Evolutionary conservation across 805 yeast genomes (phyloP), one percentile per base, ranked within the genome.

Genomic region (Maudiozyma serrabonitensis): DNA sequence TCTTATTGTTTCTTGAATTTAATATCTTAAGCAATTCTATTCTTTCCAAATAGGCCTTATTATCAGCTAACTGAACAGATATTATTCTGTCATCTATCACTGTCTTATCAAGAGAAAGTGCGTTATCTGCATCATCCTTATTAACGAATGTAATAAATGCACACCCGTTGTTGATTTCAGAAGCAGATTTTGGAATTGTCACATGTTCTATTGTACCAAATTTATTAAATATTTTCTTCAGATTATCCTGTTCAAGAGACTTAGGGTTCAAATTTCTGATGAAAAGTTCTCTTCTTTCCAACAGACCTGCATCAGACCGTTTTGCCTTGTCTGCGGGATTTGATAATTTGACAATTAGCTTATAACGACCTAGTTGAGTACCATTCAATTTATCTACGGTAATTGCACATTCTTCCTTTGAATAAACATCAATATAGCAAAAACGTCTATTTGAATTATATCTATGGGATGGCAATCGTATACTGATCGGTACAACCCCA

Each of bases 381-480:
- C 73, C 78, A 58, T 82, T 60, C 11, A 79, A 63, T 1, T 52
- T 50, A 0, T 51, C 51, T 1, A 76, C 67, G 0, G 85, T 83
- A 0, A 54, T 46, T 0, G 59, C 44, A 0, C 86, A 84, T 16
- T 65, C 67, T n/a, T 69, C 68, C 0, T 74, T 48, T 5, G 69
- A 59, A 0, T 64, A 48, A 54, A 67, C 81, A 56, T 85, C 93
- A 15, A 84, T 71, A 58, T 87, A 87, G 53, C 91, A 85, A 59
- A 87, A 87, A 31, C 95, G 63, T 50, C 93, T 71, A 31, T 74
- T 73, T 4, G 77, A 61, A 55, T 78, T 77, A 44, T 67, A 72
- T 43, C 71, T 72, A 50, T 81, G 73, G 0, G 86, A 75, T 0
- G 95, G 95, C 34, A 85, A 69, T 46, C 95, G 67, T 0, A 82